Evolutionary conservation across 1,139 yeast genomes (phyloP).

Genomic region (Lodderomyces orthopsilosis): DNA sequence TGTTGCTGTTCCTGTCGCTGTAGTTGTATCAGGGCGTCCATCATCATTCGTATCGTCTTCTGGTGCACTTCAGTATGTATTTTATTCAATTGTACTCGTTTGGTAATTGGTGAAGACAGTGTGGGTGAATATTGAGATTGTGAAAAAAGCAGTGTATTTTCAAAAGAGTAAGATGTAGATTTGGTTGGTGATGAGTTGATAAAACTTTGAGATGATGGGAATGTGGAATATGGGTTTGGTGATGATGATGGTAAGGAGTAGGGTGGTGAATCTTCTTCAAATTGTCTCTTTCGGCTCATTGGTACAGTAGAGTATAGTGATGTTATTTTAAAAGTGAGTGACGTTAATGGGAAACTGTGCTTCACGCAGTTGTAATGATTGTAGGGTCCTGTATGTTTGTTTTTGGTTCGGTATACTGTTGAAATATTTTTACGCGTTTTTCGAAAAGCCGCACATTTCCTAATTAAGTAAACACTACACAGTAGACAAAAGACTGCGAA

Average conservation of each 20-base stretch:
- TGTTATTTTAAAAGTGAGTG: constrained; percentile 3
- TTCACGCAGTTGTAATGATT: too few species aligned
- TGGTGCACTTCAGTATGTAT: constrained; percentile 33
- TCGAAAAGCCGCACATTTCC: too few species aligned
- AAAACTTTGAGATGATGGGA: neutral
- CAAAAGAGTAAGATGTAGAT: neutral
- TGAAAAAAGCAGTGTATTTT: neutral
- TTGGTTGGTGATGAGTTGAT: neutral
- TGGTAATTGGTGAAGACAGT: neutral
- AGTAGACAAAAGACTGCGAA: too few species aligned
- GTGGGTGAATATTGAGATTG: neutral
- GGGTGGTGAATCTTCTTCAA: neutral
- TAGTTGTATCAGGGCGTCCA: constrained; percentile 22
- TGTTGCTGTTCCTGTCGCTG: constrained; percentile 13
- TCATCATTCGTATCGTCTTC: constrained; percentile 29
- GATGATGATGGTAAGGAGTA: neutral
- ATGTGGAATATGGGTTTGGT: neutral
- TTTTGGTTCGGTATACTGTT: too few species aligned
- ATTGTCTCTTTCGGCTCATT: constrained; percentile 1
- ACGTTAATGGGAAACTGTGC: neutral
- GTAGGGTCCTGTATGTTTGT: too few species aligned
- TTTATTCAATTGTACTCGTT: constrained; percentile 22
- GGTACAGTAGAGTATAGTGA: neutral
- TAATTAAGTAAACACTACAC: too few species aligned
- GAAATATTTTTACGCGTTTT: too few species aligned